A percentile compares a stretch with the other conserved stretches of the same genome.
Conservation (phyloP, 1,284 basidiomycete genomes). For the Boletus albobrunnescens region DNA sequence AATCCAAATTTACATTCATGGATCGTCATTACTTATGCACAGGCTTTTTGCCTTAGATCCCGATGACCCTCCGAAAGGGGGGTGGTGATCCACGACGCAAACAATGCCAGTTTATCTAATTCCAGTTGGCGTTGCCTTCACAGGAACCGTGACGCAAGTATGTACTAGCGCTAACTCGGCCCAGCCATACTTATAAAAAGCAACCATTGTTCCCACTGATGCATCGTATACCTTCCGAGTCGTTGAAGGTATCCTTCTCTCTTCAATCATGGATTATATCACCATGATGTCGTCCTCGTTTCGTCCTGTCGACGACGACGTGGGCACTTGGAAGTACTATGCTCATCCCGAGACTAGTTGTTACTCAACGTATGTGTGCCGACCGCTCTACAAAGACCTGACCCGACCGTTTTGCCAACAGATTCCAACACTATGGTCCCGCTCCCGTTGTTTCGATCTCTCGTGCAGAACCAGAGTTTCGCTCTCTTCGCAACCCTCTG, state of each 20-base stretch:
- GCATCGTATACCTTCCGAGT: not conserved
- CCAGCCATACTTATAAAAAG: not conserved
- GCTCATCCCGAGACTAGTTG: not conserved
- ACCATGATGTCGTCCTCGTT: not conserved
- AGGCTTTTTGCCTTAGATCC: not conserved
- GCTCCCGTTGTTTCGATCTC: not conserved
- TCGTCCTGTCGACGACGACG: not conserved
- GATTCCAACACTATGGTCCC: not conserved
- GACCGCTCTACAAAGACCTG: not conserved
- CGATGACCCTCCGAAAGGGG: not conserved
- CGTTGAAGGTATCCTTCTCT: not conserved
- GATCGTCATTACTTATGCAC: not conserved
- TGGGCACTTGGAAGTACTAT: not conserved
- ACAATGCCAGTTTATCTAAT: conserved; percentile 1
- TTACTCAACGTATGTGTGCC: conserved; percentile 7
- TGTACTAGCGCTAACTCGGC: not conserved
- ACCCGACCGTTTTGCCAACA: not conserved
- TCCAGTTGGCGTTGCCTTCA: not conserved
- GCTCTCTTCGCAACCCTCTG: not conserved
- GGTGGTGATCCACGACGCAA: not conserved
- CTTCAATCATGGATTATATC: not conserved
- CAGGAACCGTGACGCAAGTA: no score
- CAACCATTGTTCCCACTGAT: not conserved
- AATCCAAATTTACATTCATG: not conserved
- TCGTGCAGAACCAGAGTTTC: not conserved